Evolutionary conservation across 2,329 filamentous ascomycete species (phyloP), one percentile per base, ranked within the genome.

Genomic region (Diaporthe sp.): DNA sequence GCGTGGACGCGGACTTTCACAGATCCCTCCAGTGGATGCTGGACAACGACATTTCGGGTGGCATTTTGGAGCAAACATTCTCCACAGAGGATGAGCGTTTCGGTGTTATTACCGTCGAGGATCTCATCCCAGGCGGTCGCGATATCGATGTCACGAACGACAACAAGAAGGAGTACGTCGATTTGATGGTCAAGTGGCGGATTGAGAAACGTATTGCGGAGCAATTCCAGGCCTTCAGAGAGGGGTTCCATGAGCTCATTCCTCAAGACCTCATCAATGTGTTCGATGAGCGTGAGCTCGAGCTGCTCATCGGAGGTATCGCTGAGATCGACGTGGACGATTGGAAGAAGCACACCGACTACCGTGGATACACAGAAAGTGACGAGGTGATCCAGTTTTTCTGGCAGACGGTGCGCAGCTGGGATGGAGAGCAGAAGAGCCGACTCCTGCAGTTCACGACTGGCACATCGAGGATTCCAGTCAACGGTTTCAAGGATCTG

Each of bases 331-430:
- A 99, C 81, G 96, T 99, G 22, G 97, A 99, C 75, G 97, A 99
- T 85, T 99, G 97, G 97, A 98, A 99, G 93, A 99, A 99, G 88
- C 97, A 99, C 86, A 99, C 97, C 61, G 97, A 99, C 82, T 99
- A 99, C 85, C 94, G 97, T 79, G 97, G 97, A 71, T 99, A 99
- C 89, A 98, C 97, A 13, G 97, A 99, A 85, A 95, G 93, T 73
- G 97, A 99, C 80, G 95, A 98, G 81, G 97, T 99, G 35, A 97
- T 99, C 78, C 94, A 97, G 84, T 96, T 97, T 88, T 99, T 99
- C 90, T 99, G 97, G 97, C 96, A 98, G 88, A 96, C 94, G 75
- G 97, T 99, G 77, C 93, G 96, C 78, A 94, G 92, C 76, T 99
- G 97, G 97, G 97, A 99, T 82, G 95, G 97, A 37, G 97, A 99